Conservation (phyloP, 805 yeast species). For the Lipomyces sp. region DNA sequence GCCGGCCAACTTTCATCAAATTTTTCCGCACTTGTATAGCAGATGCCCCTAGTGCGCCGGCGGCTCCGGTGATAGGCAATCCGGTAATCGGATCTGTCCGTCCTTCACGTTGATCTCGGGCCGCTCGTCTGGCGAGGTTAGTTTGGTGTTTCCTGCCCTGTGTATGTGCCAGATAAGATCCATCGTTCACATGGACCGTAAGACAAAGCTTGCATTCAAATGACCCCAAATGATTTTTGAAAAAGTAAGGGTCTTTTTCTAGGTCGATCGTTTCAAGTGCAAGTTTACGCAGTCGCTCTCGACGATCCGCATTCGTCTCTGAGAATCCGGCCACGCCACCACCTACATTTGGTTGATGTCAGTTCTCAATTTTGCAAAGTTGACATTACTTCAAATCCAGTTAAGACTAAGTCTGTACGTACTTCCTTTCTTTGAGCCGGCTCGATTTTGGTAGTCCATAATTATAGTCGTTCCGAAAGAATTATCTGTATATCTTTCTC, state of each 20-base stretch:
- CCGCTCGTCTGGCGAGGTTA: conserved; percentile 64
- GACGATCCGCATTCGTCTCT: conserved; percentile 69
- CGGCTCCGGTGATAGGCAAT: conserved; percentile 16
- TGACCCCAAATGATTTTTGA: conserved; percentile 79
- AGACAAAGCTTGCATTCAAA: conserved; percentile 83
- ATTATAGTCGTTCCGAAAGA: not conserved
- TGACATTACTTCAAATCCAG: not conserved
- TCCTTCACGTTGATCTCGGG: conserved; percentile 43
- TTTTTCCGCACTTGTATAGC: conserved; percentile 52
- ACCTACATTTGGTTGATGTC: conserved; percentile 43
- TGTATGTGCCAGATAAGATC: conserved; percentile 81
- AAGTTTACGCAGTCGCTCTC: conserved; percentile 69
- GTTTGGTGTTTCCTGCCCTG: conserved; percentile 82
- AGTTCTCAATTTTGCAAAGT: not conserved
- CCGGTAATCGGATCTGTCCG: conserved; percentile 31
- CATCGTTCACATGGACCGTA: conserved; percentile 79
- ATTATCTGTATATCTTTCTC: not conserved
- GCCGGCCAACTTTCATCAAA: conserved; percentile 70
- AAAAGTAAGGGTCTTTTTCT: conserved; percentile 77
- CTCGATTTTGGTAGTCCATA: conserved; percentile 90
- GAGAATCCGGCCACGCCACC: conserved; percentile 85
- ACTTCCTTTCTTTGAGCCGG: conserved; percentile 83
- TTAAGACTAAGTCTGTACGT: conserved; percentile 17
- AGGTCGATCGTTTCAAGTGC: conserved; percentile 52
- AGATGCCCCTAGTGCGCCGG: conserved; percentile 42